phyloP scores from a whole-genome alignment of 306 rosid genomes.

The Neltuma alba region DNA sequence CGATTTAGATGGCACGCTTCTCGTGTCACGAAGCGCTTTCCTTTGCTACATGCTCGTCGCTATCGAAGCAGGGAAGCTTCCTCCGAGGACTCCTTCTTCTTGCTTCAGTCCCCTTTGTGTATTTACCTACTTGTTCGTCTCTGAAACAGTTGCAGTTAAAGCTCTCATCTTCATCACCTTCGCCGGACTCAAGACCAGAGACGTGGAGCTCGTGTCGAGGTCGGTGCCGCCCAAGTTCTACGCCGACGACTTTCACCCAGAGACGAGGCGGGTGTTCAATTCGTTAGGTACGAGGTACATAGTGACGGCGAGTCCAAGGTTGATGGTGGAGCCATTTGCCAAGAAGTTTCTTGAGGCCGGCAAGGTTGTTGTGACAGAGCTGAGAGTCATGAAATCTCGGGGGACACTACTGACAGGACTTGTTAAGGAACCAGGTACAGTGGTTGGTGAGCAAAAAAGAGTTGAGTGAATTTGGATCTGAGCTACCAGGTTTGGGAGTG shows the following conservation, averaged over 20 bases:
- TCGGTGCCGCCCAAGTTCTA: constrained; percentile 80
- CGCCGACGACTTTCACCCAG: constrained; percentile 72
- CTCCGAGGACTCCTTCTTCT: constrained; percentile 26
- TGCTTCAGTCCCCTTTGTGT: constrained; percentile 48
- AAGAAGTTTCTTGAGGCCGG: constrained; percentile 69
- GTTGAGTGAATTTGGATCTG: constrained; percentile 58
- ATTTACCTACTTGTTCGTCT: constrained; percentile 88
- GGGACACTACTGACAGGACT: constrained; percentile 67
- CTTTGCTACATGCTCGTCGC: background rate
- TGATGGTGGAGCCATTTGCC: constrained; percentile 85
- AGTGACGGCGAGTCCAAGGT: constrained; percentile 71
- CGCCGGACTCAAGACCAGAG: constrained; percentile 59
- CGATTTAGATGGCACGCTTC: constrained; percentile 79
- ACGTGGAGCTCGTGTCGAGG: constrained; percentile 67
- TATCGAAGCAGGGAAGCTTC: background rate
- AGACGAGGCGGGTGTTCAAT: constrained; percentile 73
- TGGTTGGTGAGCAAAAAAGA: constrained; percentile 74
- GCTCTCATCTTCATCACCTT: background rate
- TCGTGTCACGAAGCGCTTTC: background rate
- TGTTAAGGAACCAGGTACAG: constrained; percentile 71
- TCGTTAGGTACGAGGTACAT: constrained; percentile 75
- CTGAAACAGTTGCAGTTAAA: constrained; percentile 75
- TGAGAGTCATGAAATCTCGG: constrained; percentile 63
- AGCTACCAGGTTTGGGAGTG: constrained; percentile 74
- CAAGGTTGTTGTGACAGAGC: constrained; percentile 78